These are phyloP conservation scores for Eudorina sp. DNA, from an alignment of 139 green algal species.

Conservation along the genomic window DNA sequence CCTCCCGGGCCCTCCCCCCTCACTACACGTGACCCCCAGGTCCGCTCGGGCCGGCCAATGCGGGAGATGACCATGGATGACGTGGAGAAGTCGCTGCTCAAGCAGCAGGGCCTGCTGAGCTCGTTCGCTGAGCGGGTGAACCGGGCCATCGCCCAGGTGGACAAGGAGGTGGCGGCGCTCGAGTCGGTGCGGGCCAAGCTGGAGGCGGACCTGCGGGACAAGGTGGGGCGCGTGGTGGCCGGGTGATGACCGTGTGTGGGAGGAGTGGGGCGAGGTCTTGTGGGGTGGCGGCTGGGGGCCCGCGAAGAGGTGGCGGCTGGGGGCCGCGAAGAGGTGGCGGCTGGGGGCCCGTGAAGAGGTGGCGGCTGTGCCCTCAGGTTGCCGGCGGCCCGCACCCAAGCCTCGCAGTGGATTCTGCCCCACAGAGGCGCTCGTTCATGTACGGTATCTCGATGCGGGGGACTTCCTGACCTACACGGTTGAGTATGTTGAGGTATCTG, in stretches of 20 bases:
- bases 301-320: no score
- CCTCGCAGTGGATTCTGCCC: no score
- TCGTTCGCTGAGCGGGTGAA: constrained; percentile 51
- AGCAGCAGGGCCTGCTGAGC: constrained; percentile 58
- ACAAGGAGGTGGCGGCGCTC: constrained; percentile 57
- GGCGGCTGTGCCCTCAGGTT: no score
- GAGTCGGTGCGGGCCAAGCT: constrained; percentile 52
- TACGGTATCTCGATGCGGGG: no score
- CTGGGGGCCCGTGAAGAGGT: no score
- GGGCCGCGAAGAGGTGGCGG: no score
- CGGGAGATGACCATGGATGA: constrained; percentile 66
- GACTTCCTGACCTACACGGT: no score
- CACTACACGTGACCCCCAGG: not conserved
- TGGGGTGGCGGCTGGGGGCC: no score
- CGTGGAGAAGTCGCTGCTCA: constrained; percentile 54
- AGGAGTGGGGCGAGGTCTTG: no score
- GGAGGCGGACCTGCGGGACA: constrained; percentile 61
- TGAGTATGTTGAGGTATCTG: no score
- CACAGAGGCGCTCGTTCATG: no score
- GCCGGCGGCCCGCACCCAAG: no score
- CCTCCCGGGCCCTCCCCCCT: not conserved
- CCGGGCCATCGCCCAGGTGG: constrained; percentile 43
- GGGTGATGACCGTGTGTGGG: not conserved
- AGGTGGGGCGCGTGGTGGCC: constrained; percentile 37
- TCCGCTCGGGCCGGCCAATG: constrained; percentile 30